Evolutionary conservation across 331 rosid species (phyloP).

Genomic region (Pyrus hybrid): DNA sequence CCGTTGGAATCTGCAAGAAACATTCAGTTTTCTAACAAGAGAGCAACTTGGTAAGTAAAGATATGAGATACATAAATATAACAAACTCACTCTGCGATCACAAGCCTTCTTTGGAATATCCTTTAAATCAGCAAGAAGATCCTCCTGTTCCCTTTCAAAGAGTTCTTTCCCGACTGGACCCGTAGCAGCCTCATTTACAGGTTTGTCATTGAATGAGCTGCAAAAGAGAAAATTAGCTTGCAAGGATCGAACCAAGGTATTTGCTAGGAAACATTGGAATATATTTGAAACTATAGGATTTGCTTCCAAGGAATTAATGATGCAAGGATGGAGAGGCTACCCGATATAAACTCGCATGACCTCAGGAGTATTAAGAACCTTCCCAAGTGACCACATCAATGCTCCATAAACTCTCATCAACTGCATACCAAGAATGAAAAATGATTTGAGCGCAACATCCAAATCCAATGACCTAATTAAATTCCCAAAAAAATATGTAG

Average conservation of each 20-base stretch:
- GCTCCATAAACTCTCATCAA: constrained; percentile 96
- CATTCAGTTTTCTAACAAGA: not conserved
- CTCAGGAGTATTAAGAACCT: constrained; percentile 86
- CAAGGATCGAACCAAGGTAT: not conserved
- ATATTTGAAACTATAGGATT: not conserved
- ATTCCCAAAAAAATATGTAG: not conserved
- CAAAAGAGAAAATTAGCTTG: constrained; percentile 11
- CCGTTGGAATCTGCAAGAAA: not conserved
- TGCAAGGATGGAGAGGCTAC: constrained; percentile 30
- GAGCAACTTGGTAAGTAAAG: not conserved
- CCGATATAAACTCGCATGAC: constrained; percentile 90
- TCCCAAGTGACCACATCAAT: constrained; percentile 95
- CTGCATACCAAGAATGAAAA: constrained; percentile 31
- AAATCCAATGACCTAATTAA: not conserved
- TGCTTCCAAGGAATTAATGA: not conserved
- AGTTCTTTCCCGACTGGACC: constrained; percentile 87
- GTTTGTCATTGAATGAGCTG: constrained; percentile 89
- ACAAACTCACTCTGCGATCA: constrained; percentile 67
- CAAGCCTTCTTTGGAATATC: constrained; percentile 87
- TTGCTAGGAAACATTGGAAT: not conserved
- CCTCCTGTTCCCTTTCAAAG: constrained; percentile 82
- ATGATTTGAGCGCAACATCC: not conserved
- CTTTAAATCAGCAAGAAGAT: constrained; percentile 81
- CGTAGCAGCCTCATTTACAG: constrained; percentile 59
- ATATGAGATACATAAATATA: not conserved